A percentile compares a stretch with the other conserved stretches of the same genome.
Conservation (phyloP, 1,139 yeast genomes). For the Saccharomyces pastorianus region DNA sequence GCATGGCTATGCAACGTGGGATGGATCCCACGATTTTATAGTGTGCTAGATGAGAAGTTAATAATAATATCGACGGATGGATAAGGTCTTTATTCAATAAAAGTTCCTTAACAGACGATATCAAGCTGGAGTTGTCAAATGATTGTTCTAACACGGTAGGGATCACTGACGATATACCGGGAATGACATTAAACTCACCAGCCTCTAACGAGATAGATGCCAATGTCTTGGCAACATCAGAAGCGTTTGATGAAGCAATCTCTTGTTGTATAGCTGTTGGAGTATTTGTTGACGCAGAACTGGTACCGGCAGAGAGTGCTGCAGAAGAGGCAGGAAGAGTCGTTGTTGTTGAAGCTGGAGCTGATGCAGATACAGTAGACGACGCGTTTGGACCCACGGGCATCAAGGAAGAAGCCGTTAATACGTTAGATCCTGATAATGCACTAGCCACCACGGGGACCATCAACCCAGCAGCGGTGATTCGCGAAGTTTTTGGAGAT, state of each 20-base stretch:
- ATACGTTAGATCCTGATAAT: slow-evolving; percentile 17
- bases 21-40: slow-evolving; percentile 86
- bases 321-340: slow-evolving; percentile 6
- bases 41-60: slow-evolving; percentile 75
- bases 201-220: slow-evolving; percentile 24
- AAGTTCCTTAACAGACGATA: slow-evolving; percentile 29
- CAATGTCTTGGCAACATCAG: slow-evolving; percentile 24
- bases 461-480: slow-evolving; percentile 31
- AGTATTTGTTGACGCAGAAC: slow-evolving; percentile 4
- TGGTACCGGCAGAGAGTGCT: slow-evolving; percentile 7
- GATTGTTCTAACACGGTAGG: slow-evolving; percentile 25
- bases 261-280: not conserved
- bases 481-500: slow-evolving; percentile 28
- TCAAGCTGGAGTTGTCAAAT: slow-evolving; percentile 22
- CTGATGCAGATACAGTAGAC: slow-evolving; percentile 2
- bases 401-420: slow-evolving; percentile 17
- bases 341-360: slow-evolving; percentile 6
- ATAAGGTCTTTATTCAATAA: slow-evolving; percentile 43
- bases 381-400: not conserved
- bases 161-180: slow-evolving; percentile 29
- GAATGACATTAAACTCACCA: slow-evolving; percentile 25
- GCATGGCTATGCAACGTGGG: slow-evolving; percentile 76
- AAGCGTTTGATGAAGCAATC: slow-evolving; percentile 6
- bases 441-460: slow-evolving; percentile 27
- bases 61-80: slow-evolving; percentile 76